A percentile compares a stretch with the other conserved stretches of the same genome.
Evolutionary conservation across 306 rosid species (phyloP).

Genomic region (Corylus americana): DNA sequence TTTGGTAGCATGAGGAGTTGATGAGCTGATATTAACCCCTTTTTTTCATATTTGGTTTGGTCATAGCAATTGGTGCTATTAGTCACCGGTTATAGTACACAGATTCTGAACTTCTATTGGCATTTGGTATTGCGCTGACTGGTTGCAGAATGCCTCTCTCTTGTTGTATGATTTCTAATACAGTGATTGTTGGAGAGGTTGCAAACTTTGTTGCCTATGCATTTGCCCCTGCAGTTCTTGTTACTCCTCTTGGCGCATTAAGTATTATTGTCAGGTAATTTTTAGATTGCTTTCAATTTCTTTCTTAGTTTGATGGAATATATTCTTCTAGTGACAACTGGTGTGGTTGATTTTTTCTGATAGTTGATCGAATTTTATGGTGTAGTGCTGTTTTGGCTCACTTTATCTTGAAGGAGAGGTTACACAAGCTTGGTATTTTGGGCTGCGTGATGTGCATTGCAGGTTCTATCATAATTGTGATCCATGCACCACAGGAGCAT

Average conservation of each 20-base stretch:
- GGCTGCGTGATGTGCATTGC: constrained; percentile 86
- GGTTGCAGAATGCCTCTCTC: constrained; percentile 34
- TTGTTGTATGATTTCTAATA: constrained; percentile 46
- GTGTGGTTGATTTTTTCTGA: constrained; percentile 13
- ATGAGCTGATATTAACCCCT: constrained; percentile 5
- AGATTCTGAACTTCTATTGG: constrained; percentile 10
- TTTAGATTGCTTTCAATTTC: constrained; percentile 17
- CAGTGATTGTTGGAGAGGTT: constrained; percentile 88
- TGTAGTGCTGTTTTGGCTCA: constrained; percentile 85
- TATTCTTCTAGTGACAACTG: constrained; percentile 18
- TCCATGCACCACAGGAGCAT: constrained; percentile 76
- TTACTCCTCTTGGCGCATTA: constrained; percentile 92
- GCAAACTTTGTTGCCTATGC: constrained; percentile 89
- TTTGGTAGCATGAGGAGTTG: not conserved
- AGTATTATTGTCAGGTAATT: constrained; percentile 82
- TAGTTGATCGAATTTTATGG: constrained; percentile 20
- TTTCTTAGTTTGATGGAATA: not conserved
- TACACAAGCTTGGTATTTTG: constrained; percentile 69
- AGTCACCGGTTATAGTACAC: constrained; percentile 10
- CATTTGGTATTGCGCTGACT: constrained; percentile 36
- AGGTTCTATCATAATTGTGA: constrained; percentile 67
- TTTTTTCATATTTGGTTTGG: not conserved
- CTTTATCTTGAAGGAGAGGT: constrained; percentile 73
- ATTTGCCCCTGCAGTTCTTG: constrained; percentile 89
- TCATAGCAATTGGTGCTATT: not conserved